phyloP scores from a whole-genome alignment of 1,284 basidiomycete species.

The Tilletia indica region DNA sequence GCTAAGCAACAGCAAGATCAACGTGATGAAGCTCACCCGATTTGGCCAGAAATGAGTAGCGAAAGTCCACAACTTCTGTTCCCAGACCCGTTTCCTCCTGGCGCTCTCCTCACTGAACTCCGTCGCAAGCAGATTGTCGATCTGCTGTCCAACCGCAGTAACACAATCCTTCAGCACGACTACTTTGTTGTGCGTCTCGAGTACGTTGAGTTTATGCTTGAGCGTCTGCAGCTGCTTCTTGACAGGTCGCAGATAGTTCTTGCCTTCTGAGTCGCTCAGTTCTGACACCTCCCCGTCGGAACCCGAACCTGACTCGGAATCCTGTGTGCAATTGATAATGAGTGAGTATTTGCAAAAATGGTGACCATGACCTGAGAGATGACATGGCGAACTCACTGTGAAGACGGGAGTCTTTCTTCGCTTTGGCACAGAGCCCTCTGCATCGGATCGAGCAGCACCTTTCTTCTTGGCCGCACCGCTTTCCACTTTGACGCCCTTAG shows the following conservation, averaged over 20 bases:
- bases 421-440: conserved; percentile 63
- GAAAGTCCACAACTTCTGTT: conserved; percentile 87
- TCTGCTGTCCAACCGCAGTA: conserved; percentile 86
- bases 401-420: conserved; percentile 5
- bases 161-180: conserved; percentile 92
- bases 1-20: not conserved
- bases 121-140: conserved; percentile 75
- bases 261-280: conserved; percentile 92
- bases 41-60: conserved; percentile 91
- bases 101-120: conserved; percentile 68
- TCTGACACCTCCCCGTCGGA: conserved; percentile 15
- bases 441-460: conserved; percentile 61
- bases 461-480: not conserved
- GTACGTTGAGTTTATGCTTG: conserved; percentile 81
- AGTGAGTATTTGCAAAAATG: not conserved
- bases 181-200: conserved; percentile 91
- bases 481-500: not conserved
- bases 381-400: not conserved
- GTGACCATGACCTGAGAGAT: not conserved
- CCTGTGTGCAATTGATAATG: conserved; percentile 2
- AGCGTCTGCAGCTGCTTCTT: conserved; percentile 96
- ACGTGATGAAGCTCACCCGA: conserved; percentile 61
- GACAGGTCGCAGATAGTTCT: conserved; percentile 91
- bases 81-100: conserved; percentile 78
- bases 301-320: conserved; percentile 47